Base-by-base conservation (phyloP, 2,329 filamentous ascomycete species). In the Nectriaceae sp. region DNA sequence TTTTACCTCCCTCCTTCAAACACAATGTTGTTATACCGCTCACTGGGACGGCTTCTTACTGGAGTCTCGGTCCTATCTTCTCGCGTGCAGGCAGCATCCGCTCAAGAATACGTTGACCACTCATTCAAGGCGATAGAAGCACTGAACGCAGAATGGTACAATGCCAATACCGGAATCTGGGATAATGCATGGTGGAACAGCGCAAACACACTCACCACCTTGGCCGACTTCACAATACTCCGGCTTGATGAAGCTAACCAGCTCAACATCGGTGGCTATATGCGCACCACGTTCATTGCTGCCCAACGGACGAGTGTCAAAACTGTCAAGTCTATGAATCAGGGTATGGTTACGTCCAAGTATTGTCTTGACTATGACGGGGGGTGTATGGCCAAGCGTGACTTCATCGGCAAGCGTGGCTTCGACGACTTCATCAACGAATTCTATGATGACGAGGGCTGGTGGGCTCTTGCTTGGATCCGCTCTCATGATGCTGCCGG, bases 161-260 rank as follows among this genome's bases (percentile, higher is more conserved):
- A 85, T 60, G 48, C 67, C 3, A 60, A 63, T 4, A 82, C 75
- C 1, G 87, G 87, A 3, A 70, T 88, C 11, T 90, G 84, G 83
- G 69, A 81, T 46, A 77, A 78, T 0, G 76, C 78, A 6, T 90
- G 87, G 87, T 90, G 87, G 87, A 88, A 89, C 61, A 78, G 79
- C 44, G 87, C 80, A 38, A 90, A 89, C 61, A 76, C 77, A 48
- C 70, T 90, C 50, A 87, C 84, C 0, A 77, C 76, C 3, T 66
- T 89, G 16, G 79, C 76, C 43, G 82, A 89, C 61, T 79, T 77
- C 61, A 68, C 73, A 4, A 46, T 51, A 11, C 52, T 74, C 8
- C 65, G 69, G 36, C 56, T 63, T 1, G 50, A 57, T 6, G 62
- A 65, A 21, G 69, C 70, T 29, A 68, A 70, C 42, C 41, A 61